phyloP scores from a whole-genome alignment of 345 rosid genomes.

The Kernera saxatilis region DNA sequence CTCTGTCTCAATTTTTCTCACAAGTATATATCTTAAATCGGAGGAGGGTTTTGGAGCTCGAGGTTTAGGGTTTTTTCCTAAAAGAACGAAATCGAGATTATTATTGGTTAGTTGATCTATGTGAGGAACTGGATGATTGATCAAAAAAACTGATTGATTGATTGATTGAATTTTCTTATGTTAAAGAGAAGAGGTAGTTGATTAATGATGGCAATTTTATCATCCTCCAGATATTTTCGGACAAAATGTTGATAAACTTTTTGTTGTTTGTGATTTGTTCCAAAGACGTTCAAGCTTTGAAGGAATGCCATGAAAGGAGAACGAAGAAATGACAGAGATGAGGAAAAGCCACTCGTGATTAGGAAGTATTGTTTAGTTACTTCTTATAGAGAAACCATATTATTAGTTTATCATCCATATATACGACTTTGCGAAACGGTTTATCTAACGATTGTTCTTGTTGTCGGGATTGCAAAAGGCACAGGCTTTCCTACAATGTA shows the following conservation, averaged over 20 bases:
- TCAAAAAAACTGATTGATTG: neutral
- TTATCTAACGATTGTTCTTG: neutral
- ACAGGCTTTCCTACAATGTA: neutral
- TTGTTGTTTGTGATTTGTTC: conserved; percentile 8
- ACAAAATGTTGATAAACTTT: neutral
- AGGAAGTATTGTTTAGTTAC: neutral
- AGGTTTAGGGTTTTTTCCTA: neutral
- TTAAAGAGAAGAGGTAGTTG: neutral
- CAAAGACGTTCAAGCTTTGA: conserved; percentile 35
- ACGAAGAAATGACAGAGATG: conserved; percentile 31
- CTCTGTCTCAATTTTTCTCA: neutral
- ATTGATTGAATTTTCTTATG: neutral
- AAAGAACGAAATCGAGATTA: neutral
- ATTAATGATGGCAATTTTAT: neutral
- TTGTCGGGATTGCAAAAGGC: neutral
- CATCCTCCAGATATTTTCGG: neutral
- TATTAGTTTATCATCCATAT: neutral
- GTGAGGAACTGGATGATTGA: neutral
- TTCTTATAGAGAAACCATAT: neutral
- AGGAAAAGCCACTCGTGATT: neutral
- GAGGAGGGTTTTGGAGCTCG: neutral
- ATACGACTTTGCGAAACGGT: neutral
- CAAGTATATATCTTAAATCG: neutral
- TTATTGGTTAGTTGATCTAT: neutral
- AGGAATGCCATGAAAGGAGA: conserved; percentile 24